Percentiles rank a stretch among this genome's conserved stretches.
Evolutionary conservation across 495 filamentous ascomycete genomes (phyloP).

Genomic region (Talaromyces adpressus): DNA sequence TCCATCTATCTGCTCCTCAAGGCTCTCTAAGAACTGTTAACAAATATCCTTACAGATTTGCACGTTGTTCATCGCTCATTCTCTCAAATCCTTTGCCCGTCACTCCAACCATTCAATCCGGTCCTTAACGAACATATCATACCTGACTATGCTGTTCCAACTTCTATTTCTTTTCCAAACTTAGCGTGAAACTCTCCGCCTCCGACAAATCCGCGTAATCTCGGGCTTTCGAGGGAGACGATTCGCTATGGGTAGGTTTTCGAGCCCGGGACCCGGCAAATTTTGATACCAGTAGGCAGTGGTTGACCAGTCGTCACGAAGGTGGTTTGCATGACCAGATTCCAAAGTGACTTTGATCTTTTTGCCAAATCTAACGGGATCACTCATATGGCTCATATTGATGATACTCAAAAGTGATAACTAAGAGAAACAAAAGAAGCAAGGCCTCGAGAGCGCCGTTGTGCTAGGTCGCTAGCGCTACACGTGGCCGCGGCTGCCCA

Average conservation of each 20-base stretch:
- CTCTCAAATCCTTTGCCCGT: slow-evolving; percentile 10
- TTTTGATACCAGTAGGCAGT: slow-evolving; percentile 14
- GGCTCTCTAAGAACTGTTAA: slow-evolving; percentile 1
- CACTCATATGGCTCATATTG: slow-evolving; percentile 7
- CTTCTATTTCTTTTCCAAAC: slow-evolving; percentile 1
- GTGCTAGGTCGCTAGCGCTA: no score
- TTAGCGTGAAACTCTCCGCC: background rate
- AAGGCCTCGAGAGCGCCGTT: no score
- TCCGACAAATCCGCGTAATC: background rate
- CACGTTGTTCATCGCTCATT: slow-evolving; percentile 10
- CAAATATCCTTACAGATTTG: slow-evolving; percentile 3
- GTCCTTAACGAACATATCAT: slow-evolving; percentile 13
- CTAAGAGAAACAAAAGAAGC: no score
- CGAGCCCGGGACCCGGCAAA: slow-evolving; percentile 16
- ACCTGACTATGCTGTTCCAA: slow-evolving; percentile 1
- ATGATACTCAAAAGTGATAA: no score
- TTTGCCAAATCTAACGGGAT: slow-evolving; percentile 2
- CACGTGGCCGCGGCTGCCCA: no score
- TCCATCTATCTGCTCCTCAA: background rate
- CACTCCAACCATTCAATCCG: slow-evolving; percentile 13
- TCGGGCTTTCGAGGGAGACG: slow-evolving; percentile 2
- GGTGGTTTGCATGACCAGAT: slow-evolving; percentile 6
- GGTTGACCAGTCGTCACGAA: slow-evolving; percentile 4
- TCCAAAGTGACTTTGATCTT: slow-evolving; percentile 8
- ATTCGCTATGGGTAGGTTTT: slow-evolving; percentile 13